Conservation (phyloP, 2,329 filamentous ascomycete species). For the Neonectria magnoliae region DNA sequence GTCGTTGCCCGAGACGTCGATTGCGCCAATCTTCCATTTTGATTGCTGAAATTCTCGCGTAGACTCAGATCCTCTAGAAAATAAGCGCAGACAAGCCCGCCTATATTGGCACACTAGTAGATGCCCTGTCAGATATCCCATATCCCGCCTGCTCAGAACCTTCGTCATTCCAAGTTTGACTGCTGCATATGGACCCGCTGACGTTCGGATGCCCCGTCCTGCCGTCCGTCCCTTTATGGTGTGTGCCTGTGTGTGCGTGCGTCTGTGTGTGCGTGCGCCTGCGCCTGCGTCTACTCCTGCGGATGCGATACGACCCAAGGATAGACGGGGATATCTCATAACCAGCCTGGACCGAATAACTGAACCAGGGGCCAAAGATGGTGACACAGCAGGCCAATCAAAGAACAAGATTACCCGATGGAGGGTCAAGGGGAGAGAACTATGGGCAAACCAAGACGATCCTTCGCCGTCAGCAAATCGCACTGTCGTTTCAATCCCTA, state of each 20-base stretch:
- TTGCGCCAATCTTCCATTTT: conserved; percentile 34
- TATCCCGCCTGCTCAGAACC: conserved; percentile 26
- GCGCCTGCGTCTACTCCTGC: conserved; percentile 13
- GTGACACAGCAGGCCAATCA: conserved; percentile 34
- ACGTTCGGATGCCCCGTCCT: conserved; percentile 22
- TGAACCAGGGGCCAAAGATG: conserved; percentile 24
- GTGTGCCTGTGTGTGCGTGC: neutral
- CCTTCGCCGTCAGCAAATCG: conserved; percentile 24
- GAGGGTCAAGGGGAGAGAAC: conserved; percentile 27
- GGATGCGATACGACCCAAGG: conserved; percentile 25
- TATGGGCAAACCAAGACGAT: conserved; percentile 32
- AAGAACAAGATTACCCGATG: conserved; percentile 30
- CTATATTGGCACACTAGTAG: conserved; percentile 27
- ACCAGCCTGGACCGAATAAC: conserved; percentile 20
- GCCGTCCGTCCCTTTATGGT: conserved; percentile 10
- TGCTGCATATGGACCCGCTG: conserved; percentile 20
- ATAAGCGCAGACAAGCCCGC: conserved; percentile 21
- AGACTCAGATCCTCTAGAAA: conserved; percentile 28
- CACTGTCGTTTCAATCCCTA: conserved; percentile 25
- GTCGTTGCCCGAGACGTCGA: conserved; percentile 25
- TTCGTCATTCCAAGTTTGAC: conserved; percentile 30
- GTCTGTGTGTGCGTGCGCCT: conserved; percentile 14
- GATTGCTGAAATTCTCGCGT: conserved; percentile 38
- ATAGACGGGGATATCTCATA: conserved; percentile 16
- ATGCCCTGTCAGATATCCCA: conserved; percentile 38